Conservation (phyloP, 2,329 filamentous ascomycete genomes). For the Catunica adiposa region DNA sequence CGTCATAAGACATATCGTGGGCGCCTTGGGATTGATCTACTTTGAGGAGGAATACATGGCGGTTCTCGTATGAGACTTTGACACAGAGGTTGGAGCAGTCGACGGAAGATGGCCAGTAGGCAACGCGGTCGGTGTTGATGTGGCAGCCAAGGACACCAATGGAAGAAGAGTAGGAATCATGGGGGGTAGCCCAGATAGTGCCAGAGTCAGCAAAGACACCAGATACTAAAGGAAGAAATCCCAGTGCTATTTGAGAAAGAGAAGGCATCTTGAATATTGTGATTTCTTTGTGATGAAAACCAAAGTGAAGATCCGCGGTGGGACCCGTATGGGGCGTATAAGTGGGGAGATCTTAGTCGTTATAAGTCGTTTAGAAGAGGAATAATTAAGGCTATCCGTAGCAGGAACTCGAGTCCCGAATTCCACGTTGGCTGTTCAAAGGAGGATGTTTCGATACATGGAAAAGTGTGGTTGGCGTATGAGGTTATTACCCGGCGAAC, state of each 20-base stretch:
- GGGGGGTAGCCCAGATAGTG: constrained; percentile 31
- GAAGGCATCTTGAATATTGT: neutral
- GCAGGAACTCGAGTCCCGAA: no score
- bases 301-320: neutral
- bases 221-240: constrained; percentile 7
- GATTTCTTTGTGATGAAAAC: neutral
- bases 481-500: no score
- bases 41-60: constrained; percentile 39
- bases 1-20: constrained; percentile 43
- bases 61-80: constrained; percentile 31
- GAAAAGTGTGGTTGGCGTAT: no score
- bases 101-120: constrained; percentile 39
- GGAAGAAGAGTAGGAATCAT: constrained; percentile 39
- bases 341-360: no score
- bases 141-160: constrained; percentile 44
- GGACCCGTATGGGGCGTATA: neutral
- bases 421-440: no score
- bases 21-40: constrained; percentile 40
- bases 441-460: no score
- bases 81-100: constrained; percentile 42
- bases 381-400: no score
- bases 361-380: no score
- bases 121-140: constrained; percentile 42
- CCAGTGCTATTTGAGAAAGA: neutral
- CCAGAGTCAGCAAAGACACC: constrained; percentile 18